These are phyloP conservation scores for Penicillium brasilianum DNA, from an alignment of 2,329 filamentous ascomycete species.

Conservation along the genomic window DNA sequence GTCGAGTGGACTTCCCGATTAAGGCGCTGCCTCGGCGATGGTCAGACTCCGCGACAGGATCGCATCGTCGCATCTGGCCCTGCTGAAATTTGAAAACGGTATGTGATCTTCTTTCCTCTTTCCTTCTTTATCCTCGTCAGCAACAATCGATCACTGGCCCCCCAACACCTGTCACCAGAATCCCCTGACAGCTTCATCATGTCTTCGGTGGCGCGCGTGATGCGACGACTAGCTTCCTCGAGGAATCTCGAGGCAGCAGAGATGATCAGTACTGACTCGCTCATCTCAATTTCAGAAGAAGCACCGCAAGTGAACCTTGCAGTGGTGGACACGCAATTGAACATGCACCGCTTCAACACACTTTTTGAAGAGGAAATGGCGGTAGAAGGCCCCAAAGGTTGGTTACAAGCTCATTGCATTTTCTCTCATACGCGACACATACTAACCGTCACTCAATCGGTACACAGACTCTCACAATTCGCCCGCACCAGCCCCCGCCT, in stretches of 20 bases:
- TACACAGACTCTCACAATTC: slow-evolving; percentile 26
- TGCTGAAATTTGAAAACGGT: slow-evolving; percentile 35
- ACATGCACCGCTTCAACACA: slow-evolving; percentile 51
- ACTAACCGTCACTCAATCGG: slow-evolving; percentile 6
- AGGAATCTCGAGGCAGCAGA: slow-evolving; percentile 9
- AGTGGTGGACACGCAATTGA: slow-evolving; percentile 49
- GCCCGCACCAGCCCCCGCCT: slow-evolving; percentile 21
- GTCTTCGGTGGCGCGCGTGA: slow-evolving; percentile 38
- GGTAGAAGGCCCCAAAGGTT: slow-evolving; percentile 33
- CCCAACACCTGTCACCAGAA: neutral
- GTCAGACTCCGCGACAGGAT: slow-evolving; percentile 29
- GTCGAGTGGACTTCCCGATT: slow-evolving; percentile 21
- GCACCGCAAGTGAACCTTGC: slow-evolving; percentile 46
- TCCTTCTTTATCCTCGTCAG: slow-evolving; percentile 3
- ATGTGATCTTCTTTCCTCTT: slow-evolving; percentile 20
- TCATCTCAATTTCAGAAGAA: slow-evolving; percentile 29
- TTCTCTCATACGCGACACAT: slow-evolving; percentile 9
- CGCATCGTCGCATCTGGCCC: slow-evolving; percentile 34
- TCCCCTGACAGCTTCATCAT: slow-evolving; percentile 24
- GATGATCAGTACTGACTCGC: slow-evolving; percentile 33
- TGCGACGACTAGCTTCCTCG: slow-evolving; percentile 24
- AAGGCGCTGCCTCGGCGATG: slow-evolving; percentile 35
- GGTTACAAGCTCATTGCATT: slow-evolving; percentile 15
- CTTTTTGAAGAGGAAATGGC: slow-evolving; percentile 40
- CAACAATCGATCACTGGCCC: neutral